Base-by-base conservation (phyloP, 495 filamentous ascomycete genomes). In the Penicillium mononematosum region DNA sequence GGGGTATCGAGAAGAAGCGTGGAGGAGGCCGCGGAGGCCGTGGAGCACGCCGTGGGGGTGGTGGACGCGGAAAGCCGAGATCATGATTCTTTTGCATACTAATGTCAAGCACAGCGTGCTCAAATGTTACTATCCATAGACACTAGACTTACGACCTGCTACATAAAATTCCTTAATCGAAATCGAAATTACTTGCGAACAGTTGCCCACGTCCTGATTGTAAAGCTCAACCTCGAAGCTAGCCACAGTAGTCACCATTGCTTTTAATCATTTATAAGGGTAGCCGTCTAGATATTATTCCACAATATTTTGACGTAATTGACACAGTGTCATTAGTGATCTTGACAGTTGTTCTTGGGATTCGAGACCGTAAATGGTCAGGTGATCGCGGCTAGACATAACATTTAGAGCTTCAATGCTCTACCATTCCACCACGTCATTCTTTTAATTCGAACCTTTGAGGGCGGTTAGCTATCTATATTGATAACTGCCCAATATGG, bases 401-500 rank as follows among this genome's bases (percentile, higher is more conserved):
- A 52, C 50, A 31, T 44, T 14, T 36, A 31, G 53, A 55, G 53
- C 53, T 55, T 55, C 53, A 48, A 48, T 29, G 27, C 12, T 20
- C 27, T 9, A 9, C n/a, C 27, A 32, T 42, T 44, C 43, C 29
- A 24, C 19, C 53, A 39, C 42, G 53, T 41, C 43, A 47, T 39
- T 55, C 41, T 22, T 17, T 27, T n/a, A 42, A 12, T 31, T 31
- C 3, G 24, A 10, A 16, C n/a, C 1, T 14, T 29, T 20, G 16
- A 16, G 43, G 32, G 32, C n/a, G 19, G 42, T 27, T n/a, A 34
- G 19, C 50, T 52, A 11, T 52, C 50, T 34, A 29, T 32, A 43
- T 43, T 31, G 50, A 53, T 19, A 46, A 34, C 43, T 47, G 43
- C 7, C 48, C 42, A 70, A 43, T 20, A 85, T 85, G 83, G 81